Base-by-base conservation (phyloP, 768 basidiomycete genomes). In the Megacollybia marginata region DNA sequence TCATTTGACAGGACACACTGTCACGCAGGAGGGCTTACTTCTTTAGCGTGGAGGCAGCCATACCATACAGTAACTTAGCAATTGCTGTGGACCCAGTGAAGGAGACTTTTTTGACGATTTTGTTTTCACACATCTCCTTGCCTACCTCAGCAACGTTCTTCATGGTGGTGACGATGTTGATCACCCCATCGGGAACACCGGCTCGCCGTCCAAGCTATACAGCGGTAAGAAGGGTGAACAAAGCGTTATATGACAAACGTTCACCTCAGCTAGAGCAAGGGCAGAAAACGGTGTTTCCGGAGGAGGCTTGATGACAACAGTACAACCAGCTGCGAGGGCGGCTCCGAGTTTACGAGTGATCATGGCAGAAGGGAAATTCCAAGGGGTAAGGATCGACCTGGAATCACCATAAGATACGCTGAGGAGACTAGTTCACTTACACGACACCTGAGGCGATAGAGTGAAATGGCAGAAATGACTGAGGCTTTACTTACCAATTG, bases 281-380 rank as follows among this genome's bases (percentile, higher is more conserved):
- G 84, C 82, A 31, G 91, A 92, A 69, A 91, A 96, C 1, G 96
- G 96, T 0, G 96, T 92, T 66, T 99, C 96, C 1, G 92, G 79
- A 1, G 96, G 85, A 1, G 94, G 94, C 59, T 98, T 98, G 65
- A 97, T 83, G 44, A 99, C 93, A 0, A 84, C 77, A 0, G 95
- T 96, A 63, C 95, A 97, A n/a, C 96, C 96, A 13, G 92, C 92
- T 2, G 94, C 95, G 13, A 98, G 77, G 19, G 90, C 92, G 28
- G 91, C 81, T 23, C 82, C 90, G 13, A 92, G 70, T 65, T 94
- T 94, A n/a, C 92, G 84, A 1, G 88, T 87, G 18, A 92, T 88
- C 91, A 94, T 94, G 0, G 92, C 90, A 20, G 88, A 91, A 2
- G 94, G 94, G 70, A 96, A 97, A 66, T 96, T 93, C 90, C 88